A percentile compares a stretch with the other conserved stretches of the same genome.
These are phyloP conservation scores for Yamadazyma sp. DNA, from an alignment of 1,139 yeast genomes.

Conservation along the genomic window DNA sequence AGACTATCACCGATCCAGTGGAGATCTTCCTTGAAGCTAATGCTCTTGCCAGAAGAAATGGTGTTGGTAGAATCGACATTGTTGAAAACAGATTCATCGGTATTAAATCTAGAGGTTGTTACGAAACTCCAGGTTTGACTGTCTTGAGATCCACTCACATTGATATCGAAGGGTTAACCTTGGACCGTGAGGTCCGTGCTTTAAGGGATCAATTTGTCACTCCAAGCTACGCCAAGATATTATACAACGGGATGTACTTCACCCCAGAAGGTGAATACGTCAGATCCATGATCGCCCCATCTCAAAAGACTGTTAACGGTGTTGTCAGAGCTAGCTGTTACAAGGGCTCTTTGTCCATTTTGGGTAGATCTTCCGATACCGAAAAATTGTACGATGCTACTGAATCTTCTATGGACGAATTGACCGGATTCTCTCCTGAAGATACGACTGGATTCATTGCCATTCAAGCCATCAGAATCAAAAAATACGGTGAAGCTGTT, in stretches of 20 bases:
- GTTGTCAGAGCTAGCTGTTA: slow-evolving; percentile 90
- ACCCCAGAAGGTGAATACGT: slow-evolving; percentile 97
- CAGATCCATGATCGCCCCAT: slow-evolving; percentile 89
- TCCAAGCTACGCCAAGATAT: slow-evolving; percentile 82
- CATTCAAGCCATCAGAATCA: slow-evolving; percentile 95
- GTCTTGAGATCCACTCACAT: slow-evolving; percentile 90
- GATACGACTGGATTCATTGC: slow-evolving; percentile 97
- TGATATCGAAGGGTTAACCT: slow-evolving; percentile 93
- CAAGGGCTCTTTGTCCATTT: slow-evolving; percentile 81
- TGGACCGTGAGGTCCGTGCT: slow-evolving; percentile 97
- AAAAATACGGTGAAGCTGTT: slow-evolving; percentile 96
- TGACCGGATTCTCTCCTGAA: slow-evolving; percentile 96
- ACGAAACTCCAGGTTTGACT: slow-evolving; percentile 98
- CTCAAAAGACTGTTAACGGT: slow-evolving; percentile 95
- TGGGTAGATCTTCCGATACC: slow-evolving; percentile 93
- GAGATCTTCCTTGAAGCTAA: slow-evolving; percentile 92
- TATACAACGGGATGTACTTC: slow-evolving; percentile 97
- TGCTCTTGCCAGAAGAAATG: slow-evolving; percentile 95
- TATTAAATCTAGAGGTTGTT: slow-evolving; percentile 98
- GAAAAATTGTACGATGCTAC: slow-evolving; percentile 97
- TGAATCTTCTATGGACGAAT: slow-evolving; percentile 98
- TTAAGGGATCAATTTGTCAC: slow-evolving; percentile 96
- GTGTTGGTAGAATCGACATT: slow-evolving; percentile 98
- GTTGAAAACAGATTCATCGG: slow-evolving; percentile 99
- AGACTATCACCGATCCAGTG: slow-evolving; percentile 75